Conservation (phyloP, 2,329 filamentous ascomycete genomes). For the Phoma sp. region DNA sequence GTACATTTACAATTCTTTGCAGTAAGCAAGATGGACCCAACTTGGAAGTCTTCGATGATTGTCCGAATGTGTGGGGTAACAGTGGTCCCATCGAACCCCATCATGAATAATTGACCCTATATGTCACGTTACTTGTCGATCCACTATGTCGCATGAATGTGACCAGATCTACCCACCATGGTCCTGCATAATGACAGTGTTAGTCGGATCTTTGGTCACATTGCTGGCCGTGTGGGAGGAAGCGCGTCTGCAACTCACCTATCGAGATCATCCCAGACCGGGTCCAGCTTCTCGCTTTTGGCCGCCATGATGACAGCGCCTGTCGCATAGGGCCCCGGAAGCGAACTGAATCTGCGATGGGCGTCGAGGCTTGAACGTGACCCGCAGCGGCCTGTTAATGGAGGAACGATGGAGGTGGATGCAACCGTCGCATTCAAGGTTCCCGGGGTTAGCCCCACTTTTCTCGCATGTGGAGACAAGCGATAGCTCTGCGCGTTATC, state of each 20-base stretch:
- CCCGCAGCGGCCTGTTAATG: slow-evolving; percentile 40
- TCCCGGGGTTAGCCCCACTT: slow-evolving; percentile 33
- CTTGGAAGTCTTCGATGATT: slow-evolving; percentile 81
- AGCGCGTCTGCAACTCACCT: slow-evolving; percentile 62
- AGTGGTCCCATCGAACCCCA: slow-evolving; percentile 85
- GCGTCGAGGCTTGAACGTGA: slow-evolving; percentile 42
- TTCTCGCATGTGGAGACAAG: slow-evolving; percentile 22
- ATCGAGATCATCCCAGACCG: slow-evolving; percentile 74
- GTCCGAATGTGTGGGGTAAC: slow-evolving; percentile 82
- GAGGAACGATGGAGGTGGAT: slow-evolving; percentile 41
- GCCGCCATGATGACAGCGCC: slow-evolving; percentile 61
- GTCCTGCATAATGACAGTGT: slow-evolving; percentile 50
- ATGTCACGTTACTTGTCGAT: slow-evolving; percentile 50
- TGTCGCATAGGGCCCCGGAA: slow-evolving; percentile 30
- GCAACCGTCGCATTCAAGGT: slow-evolving; percentile 44
- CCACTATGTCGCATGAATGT: slow-evolving; percentile 20
- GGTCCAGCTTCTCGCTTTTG: slow-evolving; percentile 53
- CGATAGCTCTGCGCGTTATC: slow-evolving; percentile 34
- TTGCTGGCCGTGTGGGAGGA: slow-evolving; percentile 29
- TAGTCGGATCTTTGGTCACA: slow-evolving; percentile 39
- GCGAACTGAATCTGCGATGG: slow-evolving; percentile 33
- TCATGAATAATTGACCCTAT: slow-evolving; percentile 79
- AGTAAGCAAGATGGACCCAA: slow-evolving; percentile 85
- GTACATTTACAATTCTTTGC: slow-evolving; percentile 85
- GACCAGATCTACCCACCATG: slow-evolving; percentile 46